phyloP scores from a whole-genome alignment of 176 grass and related monocot genomes.

The Poa pratensis region DNA sequence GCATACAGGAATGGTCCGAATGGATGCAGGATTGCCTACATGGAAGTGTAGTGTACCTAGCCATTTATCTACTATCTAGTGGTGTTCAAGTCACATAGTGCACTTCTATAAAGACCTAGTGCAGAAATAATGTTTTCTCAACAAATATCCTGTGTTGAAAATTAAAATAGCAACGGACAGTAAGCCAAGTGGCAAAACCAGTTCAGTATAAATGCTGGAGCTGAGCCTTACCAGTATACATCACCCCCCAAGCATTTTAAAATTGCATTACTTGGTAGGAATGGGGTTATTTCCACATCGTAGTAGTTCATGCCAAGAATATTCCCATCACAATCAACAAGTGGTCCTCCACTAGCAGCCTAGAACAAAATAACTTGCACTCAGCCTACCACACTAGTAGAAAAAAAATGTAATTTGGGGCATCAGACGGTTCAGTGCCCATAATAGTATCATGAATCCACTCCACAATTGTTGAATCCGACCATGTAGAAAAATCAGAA shows the following conservation, averaged over 20 bases:
- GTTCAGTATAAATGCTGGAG: background rate
- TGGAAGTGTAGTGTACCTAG: too few species aligned
- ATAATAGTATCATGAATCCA: constrained; percentile 10
- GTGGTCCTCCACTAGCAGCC: constrained; percentile 10
- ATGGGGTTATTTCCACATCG: background rate
- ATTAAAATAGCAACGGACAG: background rate
- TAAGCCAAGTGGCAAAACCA: background rate
- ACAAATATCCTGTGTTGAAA: background rate
- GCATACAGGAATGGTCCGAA: too few species aligned
- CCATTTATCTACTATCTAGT: too few species aligned
- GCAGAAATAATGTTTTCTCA: background rate
- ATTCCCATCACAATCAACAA: constrained; percentile 24
- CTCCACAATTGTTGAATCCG: background rate
- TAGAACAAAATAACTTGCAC: background rate
- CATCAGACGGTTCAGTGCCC: background rate
- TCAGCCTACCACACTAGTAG: background rate
- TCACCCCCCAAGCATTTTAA: background rate
- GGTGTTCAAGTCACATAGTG: too few species aligned
- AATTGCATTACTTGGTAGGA: constrained; percentile 15
- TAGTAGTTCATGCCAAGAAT: constrained; percentile 20
- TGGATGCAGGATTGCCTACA: too few species aligned
- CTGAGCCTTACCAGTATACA: background rate
- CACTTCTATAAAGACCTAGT: background rate
- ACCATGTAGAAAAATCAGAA: background rate
- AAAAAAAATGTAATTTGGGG: background rate